A percentile compares a stretch with the other conserved stretches of the same genome.
phyloP scores from a whole-genome alignment of 768 basidiomycete genomes.

The Leccinum truebloodii region DNA sequence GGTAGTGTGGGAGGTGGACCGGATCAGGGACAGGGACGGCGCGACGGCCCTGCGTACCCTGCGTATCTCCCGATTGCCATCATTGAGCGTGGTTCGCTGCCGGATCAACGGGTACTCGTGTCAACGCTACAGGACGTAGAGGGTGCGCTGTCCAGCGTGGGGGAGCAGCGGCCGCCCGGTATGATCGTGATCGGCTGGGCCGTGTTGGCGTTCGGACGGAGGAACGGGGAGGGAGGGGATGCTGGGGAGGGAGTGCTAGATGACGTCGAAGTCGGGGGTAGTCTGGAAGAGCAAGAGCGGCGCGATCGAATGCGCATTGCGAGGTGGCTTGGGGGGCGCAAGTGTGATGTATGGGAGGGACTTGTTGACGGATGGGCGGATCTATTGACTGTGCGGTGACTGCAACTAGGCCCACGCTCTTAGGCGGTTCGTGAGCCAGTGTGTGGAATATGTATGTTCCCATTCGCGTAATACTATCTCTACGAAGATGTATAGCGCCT shows the following conservation, averaged over 20 bases:
- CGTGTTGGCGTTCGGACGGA: conserved; percentile 59
- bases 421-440: too few species aligned
- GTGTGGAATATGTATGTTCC: too few species aligned
- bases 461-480: too few species aligned
- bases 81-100: conserved; percentile 92
- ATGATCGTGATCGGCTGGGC: conserved; percentile 97
- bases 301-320: conserved; percentile 45
- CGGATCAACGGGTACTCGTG: conserved; percentile 83
- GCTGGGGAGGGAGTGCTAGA: conserved; percentile 72
- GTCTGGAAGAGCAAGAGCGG: conserved; percentile 8
- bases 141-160: conserved; percentile 66
- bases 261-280: conserved; percentile 39
- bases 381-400: conserved; percentile 11
- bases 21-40: conserved; percentile 31
- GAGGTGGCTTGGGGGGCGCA: conserved; percentile 57
- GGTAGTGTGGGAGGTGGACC: too few species aligned
- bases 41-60: conserved; percentile 68
- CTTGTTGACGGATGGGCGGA: conserved; percentile 46
- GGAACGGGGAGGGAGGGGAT: conserved; percentile 43
- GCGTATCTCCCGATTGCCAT: conserved; percentile 81
- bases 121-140: conserved; percentile 77
- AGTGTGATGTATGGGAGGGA: conserved; percentile 70
- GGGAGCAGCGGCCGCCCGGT: conserved; percentile 91
- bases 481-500: too few species aligned
- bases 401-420: neutral